Conservation (phyloP, 371 early-diverging fungal genomes). For the Apophysomyces trapeziformis region DNA sequence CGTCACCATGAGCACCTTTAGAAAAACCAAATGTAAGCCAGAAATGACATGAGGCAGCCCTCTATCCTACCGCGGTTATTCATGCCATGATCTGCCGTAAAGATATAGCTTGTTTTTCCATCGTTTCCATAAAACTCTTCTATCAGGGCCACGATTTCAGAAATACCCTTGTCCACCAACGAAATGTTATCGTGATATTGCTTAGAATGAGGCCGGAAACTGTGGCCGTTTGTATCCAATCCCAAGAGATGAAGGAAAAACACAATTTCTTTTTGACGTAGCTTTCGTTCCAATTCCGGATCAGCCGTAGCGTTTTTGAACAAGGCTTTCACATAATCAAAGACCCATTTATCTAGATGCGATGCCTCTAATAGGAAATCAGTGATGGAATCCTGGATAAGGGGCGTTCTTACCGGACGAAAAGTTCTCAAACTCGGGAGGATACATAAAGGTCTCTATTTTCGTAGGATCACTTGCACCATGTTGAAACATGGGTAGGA, state of each 20-base stretch:
- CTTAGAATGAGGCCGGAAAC: constrained; percentile 81
- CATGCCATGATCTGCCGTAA: constrained; percentile 98
- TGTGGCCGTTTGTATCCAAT: constrained; percentile 95
- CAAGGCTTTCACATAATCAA: constrained; percentile 64
- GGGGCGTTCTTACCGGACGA: constrained; percentile 58
- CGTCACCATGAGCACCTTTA: constrained; percentile 88
- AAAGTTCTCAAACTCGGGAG: constrained; percentile 89
- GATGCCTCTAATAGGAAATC: constrained; percentile 67
- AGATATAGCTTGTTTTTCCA: constrained; percentile 83
- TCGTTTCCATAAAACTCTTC: constrained; percentile 82
- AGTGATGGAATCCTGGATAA: background rate
- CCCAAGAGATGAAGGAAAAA: constrained; percentile 94
- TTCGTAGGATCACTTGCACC: constrained; percentile 81
- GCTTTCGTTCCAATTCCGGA: constrained; percentile 50
- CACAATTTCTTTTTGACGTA: constrained; percentile 79
- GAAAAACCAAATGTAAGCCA: background rate
- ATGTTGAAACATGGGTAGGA: constrained; percentile 93
- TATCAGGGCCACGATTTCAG: constrained; percentile 64
- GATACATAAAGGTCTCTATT: constrained; percentile 91
- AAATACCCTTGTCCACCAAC: constrained; percentile 80
- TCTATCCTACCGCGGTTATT: constrained; percentile 69
- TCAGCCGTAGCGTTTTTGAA: constrained; percentile 52
- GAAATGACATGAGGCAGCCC: background rate
- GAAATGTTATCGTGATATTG: constrained; percentile 85
- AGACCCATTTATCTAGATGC: constrained; percentile 89